Evolutionary conservation across 176 grass and related monocot species (phyloP).

Genomic region (Oryza australiensis): DNA sequence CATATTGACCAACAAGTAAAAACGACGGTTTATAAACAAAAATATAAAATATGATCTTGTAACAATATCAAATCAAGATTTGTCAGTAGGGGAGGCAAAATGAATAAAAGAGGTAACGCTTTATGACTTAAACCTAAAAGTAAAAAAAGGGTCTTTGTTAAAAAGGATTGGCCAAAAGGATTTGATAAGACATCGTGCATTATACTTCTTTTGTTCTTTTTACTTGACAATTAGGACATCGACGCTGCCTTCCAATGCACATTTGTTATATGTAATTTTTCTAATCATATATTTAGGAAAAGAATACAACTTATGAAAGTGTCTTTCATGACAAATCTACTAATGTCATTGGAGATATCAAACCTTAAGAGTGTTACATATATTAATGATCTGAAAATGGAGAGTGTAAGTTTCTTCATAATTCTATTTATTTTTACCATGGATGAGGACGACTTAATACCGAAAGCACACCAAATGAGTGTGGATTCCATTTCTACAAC

Average conservation of each 20-base stretch:
- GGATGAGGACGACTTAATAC: neutral
- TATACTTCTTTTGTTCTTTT: neutral
- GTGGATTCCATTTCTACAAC: neutral
- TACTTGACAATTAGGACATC: neutral
- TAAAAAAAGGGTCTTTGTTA: neutral
- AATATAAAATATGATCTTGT: neutral
- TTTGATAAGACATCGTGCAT: neutral
- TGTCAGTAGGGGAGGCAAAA: neutral
- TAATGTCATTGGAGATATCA: too few species aligned
- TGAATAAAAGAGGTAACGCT: neutral
- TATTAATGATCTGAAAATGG: too few species aligned
- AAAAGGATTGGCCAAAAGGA: too few species aligned
- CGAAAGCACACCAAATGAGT: neutral
- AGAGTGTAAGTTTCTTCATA: neutral
- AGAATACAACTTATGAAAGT: too few species aligned
- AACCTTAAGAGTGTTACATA: too few species aligned
- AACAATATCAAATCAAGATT: neutral
- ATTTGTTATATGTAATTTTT: neutral
- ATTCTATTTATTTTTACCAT: neutral
- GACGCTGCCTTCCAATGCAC: neutral
- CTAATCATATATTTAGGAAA: neutral
- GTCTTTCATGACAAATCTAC: too few species aligned
- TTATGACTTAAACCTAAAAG: neutral
- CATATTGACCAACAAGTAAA: too few species aligned
- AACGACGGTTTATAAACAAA: neutral